Conservation (phyloP, 2,329 filamentous ascomycete genomes). For the Trichoderma koningii region DNA sequence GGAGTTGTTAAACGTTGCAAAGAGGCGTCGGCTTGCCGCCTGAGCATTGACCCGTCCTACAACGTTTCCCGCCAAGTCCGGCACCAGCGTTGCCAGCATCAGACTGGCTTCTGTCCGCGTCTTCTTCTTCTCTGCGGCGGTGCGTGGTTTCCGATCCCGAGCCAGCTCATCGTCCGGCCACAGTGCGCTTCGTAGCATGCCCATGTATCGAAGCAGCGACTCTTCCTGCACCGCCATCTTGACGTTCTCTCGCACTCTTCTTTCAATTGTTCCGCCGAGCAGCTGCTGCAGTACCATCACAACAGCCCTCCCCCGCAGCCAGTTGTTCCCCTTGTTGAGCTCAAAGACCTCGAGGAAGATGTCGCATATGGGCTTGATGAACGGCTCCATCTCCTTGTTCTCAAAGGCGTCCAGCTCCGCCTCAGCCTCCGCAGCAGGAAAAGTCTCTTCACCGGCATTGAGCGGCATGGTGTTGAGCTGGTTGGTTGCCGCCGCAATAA, state of each 20-base stretch:
- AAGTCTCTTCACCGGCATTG: slow-evolving; percentile 53
- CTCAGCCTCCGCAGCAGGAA: slow-evolving; percentile 74
- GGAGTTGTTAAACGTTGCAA: slow-evolving; percentile 88
- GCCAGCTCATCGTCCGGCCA: slow-evolving; percentile 73
- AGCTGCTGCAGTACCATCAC: slow-evolving; percentile 96
- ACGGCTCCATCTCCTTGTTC: slow-evolving; percentile 84
- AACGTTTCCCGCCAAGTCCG: slow-evolving; percentile 88
- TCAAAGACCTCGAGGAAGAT: slow-evolving; percentile 96
- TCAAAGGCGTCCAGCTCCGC: slow-evolving; percentile 94
- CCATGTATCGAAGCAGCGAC: slow-evolving; percentile 73
- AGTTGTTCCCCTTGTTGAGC: slow-evolving; percentile 92
- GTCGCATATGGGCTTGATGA: slow-evolving; percentile 98
- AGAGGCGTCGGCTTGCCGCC: slow-evolving; percentile 82
- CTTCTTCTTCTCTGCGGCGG: slow-evolving; percentile 71
- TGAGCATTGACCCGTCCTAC: slow-evolving; percentile 92
- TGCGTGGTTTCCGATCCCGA: slow-evolving; percentile 58
- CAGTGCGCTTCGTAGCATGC: slow-evolving; percentile 71
- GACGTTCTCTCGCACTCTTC: slow-evolving; percentile 86
- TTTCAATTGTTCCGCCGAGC: slow-evolving; percentile 91
- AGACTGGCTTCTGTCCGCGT: slow-evolving; percentile 85
- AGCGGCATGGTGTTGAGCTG: slow-evolving; percentile 61
- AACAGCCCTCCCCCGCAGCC: slow-evolving; percentile 91
- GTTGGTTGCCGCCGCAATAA: slow-evolving; percentile 74
- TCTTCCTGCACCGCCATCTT: slow-evolving; percentile 75
- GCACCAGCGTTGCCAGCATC: slow-evolving; percentile 85